phyloP scores from a whole-genome alignment of 768 basidiomycete genomes.

The Fibroporia radiculosa region DNA sequence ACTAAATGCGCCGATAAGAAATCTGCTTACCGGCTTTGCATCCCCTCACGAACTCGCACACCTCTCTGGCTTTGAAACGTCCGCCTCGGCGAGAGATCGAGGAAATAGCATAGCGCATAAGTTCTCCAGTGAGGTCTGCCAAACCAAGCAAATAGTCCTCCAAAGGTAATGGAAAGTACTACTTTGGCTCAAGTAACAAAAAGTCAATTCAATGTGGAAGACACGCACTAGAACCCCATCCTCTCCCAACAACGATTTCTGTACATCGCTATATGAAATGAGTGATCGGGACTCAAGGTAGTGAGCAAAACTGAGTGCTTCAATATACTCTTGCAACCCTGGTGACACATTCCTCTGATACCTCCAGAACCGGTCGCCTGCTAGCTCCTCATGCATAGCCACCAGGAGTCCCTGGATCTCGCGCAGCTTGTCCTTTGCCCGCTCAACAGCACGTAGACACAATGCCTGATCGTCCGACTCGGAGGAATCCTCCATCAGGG shows the following conservation, averaged over 20 bases:
- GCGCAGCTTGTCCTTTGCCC: conserved; percentile 50
- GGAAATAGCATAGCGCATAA: conserved; percentile 93
- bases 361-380: conserved; percentile 68
- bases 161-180: conserved; percentile 73
- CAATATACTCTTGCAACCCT: conserved; percentile 93
- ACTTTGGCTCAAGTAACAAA: conserved; percentile 4
- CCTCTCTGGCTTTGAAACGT: conserved; percentile 48
- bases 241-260: conserved; percentile 51
- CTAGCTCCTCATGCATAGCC: conserved; percentile 51
- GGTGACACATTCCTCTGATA: conserved; percentile 68
- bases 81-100: conserved; percentile 64
- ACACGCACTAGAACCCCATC: conserved; percentile 54
- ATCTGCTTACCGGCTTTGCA: conserved; percentile 57
- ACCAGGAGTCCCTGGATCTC: conserved; percentile 64
- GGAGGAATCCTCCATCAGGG: conserved; percentile 36
- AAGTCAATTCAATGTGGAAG: not conserved
- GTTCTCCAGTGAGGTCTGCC: conserved; percentile 92
- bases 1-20: not conserved
- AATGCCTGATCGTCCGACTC: conserved; percentile 22
- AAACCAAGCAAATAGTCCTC: conserved; percentile 90
- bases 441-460: conserved; percentile 40
- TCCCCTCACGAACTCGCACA: conserved; percentile 63
- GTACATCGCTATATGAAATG: conserved; percentile 62
- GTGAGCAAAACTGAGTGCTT: conserved; percentile 83
- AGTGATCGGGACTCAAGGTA: conserved; percentile 68